Evolutionary conservation across 108 stramenopile species (phyloP), one percentile per base, ranked within the genome.

Genomic region (Asterionellopsis glacialis): DNA sequence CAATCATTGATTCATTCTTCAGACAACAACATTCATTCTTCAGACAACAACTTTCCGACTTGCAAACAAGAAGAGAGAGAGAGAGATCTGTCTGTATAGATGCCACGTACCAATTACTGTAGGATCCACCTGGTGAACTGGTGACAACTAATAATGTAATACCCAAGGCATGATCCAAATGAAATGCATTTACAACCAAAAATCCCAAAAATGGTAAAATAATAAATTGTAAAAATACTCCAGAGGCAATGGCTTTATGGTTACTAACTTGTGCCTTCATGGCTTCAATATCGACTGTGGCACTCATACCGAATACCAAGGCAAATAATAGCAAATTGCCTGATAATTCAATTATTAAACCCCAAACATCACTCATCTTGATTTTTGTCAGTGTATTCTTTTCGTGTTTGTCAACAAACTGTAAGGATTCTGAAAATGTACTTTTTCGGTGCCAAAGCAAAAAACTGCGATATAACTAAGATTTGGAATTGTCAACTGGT

Each of bases 151-250:
- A 63, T 11, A 96, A 64, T 1, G 81, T 80, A 28, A 94, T 70
- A 26, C 84, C 87, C 64, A 84, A 72, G n/a, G 69, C 61, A 53
- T 64, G 52, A 44, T 73, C 61, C 49, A 87, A 59, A 0, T 63
- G 48, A 40, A 88, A 53, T 5, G 73, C 41, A n/a, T 73, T 68
- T 12, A 91, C 86, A 7, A 79, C 65, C 1, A 76, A 47, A 63
- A 81, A 96, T 45, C 92, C 95, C 63, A 92, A 54, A 23, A 92
- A 68, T 16, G 95, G 95, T 62, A 96, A 66, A 23, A 96, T 23
- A 0, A 93, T 33, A 64, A 93, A 96, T 51, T 91, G 75, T 16
- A 66, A 45, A 27, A 68, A 59, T 9, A 81, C 27, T 15, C 81
- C 85, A 1, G 75, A 74, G 0, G 65, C 18, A 18, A 86, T 69